phyloP scores from a whole-genome alignment of 495 filamentous ascomycete species.

The Daldinia vernicosa region DNA sequence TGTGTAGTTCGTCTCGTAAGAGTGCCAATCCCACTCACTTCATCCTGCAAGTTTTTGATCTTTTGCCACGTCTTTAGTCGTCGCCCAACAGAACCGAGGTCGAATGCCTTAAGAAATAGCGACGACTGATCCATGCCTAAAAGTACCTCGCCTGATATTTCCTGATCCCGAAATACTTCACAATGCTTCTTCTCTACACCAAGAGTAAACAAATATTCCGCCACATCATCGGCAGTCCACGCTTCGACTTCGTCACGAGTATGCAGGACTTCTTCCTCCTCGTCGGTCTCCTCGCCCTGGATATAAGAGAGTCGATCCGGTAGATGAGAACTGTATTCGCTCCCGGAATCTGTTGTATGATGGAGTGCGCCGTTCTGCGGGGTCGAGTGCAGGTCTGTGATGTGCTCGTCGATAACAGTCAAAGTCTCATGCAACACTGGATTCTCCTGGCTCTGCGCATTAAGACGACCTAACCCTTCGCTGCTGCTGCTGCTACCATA shows the following conservation, averaged over 20 bases:
- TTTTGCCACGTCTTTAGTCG: constrained; percentile 95
- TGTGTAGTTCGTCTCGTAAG: constrained; percentile 57
- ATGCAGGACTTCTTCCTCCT: constrained; percentile 65
- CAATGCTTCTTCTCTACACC: constrained; percentile 88
- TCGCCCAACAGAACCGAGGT: constrained; percentile 88
- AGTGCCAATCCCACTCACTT: constrained; percentile 62
- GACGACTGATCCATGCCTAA: constrained; percentile 94
- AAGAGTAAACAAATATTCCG: constrained; percentile 80
- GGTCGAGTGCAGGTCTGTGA: constrained; percentile 87
- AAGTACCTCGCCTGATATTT: constrained; percentile 92
- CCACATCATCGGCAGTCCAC: constrained; percentile 83
- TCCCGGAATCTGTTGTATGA: constrained; percentile 80
- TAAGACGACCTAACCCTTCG: constrained; percentile 40
- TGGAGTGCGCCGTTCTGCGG: constrained; percentile 59
- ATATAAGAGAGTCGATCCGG: constrained; percentile 86
- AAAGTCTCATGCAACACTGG: constrained; percentile 96
- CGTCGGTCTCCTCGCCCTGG: constrained; percentile 86
- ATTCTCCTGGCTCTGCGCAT: constrained; percentile 62
- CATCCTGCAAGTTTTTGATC: constrained; percentile 86
- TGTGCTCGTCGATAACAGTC: constrained; percentile 97
- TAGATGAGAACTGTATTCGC: constrained; percentile 85
- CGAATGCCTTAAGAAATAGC: constrained; percentile 92
- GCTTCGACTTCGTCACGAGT: constrained; percentile 70
- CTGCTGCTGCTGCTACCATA: constrained; percentile 29
- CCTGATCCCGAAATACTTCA: constrained; percentile 93